Conservation (phyloP, 176 grass and related monocot species). For the Lolium perenne region DNA sequence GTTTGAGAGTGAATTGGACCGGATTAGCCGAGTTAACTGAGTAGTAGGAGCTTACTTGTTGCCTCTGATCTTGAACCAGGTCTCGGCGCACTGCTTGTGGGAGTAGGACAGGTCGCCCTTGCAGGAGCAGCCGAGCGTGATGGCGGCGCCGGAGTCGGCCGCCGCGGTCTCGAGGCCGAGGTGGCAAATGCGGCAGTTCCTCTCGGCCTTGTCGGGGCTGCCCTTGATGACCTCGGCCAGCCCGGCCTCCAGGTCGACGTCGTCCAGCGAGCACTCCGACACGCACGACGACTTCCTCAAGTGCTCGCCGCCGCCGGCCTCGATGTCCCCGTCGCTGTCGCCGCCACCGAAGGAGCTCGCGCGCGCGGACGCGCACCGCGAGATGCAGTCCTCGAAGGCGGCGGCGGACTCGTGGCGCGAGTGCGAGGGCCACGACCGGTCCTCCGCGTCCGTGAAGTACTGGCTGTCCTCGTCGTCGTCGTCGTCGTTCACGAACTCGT, state of each 20-base stretch:
- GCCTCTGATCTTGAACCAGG: conserved; percentile 62
- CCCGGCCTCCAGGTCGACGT: conserved; percentile 74
- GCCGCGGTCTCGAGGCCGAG: conserved; percentile 72
- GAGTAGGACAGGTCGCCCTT: conserved; percentile 89
- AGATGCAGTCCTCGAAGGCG: conserved; percentile 58
- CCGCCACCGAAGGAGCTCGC: conserved; percentile 48
- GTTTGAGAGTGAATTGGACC: background rate
- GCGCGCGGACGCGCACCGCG: conserved; percentile 41
- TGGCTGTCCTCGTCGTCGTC: conserved; percentile 57
- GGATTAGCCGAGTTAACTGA: background rate
- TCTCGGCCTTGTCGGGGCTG: conserved; percentile 66
- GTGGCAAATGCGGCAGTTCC: conserved; percentile 96
- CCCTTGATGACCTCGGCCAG: conserved; percentile 57
- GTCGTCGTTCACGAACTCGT: conserved; percentile 27
- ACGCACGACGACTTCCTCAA: conserved; percentile 79
- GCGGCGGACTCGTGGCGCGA: conserved; percentile 56
- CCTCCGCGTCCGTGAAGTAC: conserved; percentile 87
- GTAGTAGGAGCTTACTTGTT: conserved; percentile 57
- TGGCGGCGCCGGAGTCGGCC: conserved; percentile 61
- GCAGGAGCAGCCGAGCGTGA: conserved; percentile 94
- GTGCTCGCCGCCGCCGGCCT: conserved; percentile 39
- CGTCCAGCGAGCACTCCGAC: conserved; percentile 73
- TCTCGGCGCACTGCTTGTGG: conserved; percentile 93
- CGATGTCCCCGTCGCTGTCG: conserved; percentile 18
- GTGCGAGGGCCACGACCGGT: conserved; percentile 66